A percentile compares a stretch with the other conserved stretches of the same genome.
phyloP scores from a whole-genome alignment of 164 flowering plant species.

The Buxus sempervirens region DNA sequence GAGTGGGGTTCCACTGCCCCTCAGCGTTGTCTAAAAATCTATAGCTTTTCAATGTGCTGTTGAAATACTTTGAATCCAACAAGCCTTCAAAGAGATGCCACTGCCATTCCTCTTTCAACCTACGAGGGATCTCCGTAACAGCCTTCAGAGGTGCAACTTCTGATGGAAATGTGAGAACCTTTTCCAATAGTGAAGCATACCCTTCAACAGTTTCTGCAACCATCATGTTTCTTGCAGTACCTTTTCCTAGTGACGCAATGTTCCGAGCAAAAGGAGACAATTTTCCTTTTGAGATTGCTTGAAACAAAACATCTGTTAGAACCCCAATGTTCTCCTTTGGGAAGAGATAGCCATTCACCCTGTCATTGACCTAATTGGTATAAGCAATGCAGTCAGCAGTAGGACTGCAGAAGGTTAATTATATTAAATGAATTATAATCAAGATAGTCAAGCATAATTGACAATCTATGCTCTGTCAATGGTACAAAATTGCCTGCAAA shows the following conservation, averaged over 20 bases:
- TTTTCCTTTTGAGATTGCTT: constrained; percentile 58
- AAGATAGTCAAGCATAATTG: background rate
- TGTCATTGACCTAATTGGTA: constrained; percentile 69
- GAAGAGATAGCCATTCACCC: constrained; percentile 84
- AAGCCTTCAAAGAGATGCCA: constrained; percentile 67
- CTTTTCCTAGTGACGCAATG: constrained; percentile 61
- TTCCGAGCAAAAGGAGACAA: constrained; percentile 57
- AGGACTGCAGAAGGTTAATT: background rate
- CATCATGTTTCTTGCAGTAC: constrained; percentile 65
- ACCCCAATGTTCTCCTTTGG: constrained; percentile 62
- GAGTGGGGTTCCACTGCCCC: constrained; percentile 39
- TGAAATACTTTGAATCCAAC: constrained; percentile 19
- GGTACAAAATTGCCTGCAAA: background rate
- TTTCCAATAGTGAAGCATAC: constrained; percentile 65
- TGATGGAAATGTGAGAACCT: constrained; percentile 67
- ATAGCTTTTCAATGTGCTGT: constrained; percentile 33
- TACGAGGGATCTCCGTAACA: constrained; percentile 43
- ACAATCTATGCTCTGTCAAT: background rate
- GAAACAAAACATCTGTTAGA: constrained; percentile 46
- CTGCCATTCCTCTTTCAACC: constrained; percentile 62
- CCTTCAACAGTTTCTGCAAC: constrained; percentile 71
- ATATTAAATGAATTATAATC: background rate
- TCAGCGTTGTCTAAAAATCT: constrained; percentile 51
- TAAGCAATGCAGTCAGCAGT: constrained; percentile 35
- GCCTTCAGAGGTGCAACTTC: constrained; percentile 66